Conservation (phyloP, 2,329 filamentous ascomycete species). For the Phialocephala sp. region DNA sequence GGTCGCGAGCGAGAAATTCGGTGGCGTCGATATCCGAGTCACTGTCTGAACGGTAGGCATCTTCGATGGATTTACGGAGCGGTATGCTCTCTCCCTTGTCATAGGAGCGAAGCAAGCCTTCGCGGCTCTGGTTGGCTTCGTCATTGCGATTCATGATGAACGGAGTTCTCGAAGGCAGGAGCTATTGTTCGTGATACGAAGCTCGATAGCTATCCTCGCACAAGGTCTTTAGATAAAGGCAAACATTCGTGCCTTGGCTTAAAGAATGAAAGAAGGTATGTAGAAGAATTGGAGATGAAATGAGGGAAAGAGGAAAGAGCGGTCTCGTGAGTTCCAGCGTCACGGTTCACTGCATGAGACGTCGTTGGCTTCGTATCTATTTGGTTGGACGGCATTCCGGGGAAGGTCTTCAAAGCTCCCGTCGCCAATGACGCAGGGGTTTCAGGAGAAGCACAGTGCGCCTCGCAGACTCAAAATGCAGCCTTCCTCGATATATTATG, state of each 20-base stretch:
- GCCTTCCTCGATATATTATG: background rate
- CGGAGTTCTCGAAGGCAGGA: background rate
- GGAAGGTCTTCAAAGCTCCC: constrained; percentile 3
- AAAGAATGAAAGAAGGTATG: background rate
- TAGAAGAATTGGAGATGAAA: background rate
- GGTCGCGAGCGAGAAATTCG: constrained; percentile 47
- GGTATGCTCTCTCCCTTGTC: constrained; percentile 34
- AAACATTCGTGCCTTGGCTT: background rate
- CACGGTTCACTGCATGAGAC: background rate
- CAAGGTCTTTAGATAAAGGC: background rate
- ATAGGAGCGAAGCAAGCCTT: constrained; percentile 41
- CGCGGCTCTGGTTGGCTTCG: constrained; percentile 39
- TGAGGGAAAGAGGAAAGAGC: constrained; percentile 1
- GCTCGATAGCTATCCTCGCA: constrained; percentile 2
- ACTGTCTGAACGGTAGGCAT: constrained; percentile 43
- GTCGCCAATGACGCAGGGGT: constrained; percentile 7
- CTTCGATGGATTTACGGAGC: constrained; percentile 42
- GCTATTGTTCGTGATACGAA: background rate
- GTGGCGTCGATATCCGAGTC: constrained; percentile 49
- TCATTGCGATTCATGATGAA: constrained; percentile 34
- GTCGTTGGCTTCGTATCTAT: constrained; percentile 7
- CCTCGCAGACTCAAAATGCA: background rate
- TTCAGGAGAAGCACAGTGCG: background rate
- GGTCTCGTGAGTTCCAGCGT: constrained; percentile 5
- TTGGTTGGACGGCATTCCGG: constrained; percentile 1